Conservation (phyloP, 2,329 filamentous ascomycete species). For the Epichloe typhina region DNA sequence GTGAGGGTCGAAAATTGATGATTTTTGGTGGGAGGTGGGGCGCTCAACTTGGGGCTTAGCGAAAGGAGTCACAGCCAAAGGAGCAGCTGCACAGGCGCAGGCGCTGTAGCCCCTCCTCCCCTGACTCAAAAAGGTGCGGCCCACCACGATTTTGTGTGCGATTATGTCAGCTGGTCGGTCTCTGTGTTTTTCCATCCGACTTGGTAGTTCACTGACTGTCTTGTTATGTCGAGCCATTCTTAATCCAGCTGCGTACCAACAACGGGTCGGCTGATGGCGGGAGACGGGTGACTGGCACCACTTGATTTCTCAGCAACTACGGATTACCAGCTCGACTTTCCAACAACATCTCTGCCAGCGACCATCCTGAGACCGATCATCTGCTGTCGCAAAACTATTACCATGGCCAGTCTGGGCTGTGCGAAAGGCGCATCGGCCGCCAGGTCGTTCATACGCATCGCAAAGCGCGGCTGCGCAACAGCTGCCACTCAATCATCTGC, state of each 20-base stretch:
- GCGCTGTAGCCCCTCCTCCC: background rate
- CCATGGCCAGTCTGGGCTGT: constrained; percentile 24
- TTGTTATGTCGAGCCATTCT: no score
- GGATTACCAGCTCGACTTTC: background rate
- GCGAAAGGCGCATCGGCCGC: constrained; percentile 24
- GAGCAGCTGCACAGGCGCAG: background rate
- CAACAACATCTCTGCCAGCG: background rate
- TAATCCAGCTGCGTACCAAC: no score
- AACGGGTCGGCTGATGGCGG: background rate
- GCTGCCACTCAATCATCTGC: constrained; percentile 12
- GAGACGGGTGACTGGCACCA: background rate
- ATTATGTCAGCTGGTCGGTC: constrained; percentile 6
- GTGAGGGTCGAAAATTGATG: constrained; percentile 25
- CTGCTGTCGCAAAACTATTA: background rate
- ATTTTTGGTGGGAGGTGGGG: constrained; percentile 31
- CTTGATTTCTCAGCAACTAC: constrained; percentile 8
- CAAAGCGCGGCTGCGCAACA: constrained; percentile 20
- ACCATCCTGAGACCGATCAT: background rate
- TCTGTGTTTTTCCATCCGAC: constrained; percentile 1
- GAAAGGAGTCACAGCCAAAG: constrained; percentile 8
- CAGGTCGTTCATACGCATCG: constrained; percentile 28
- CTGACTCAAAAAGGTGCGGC: background rate
- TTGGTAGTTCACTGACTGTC: no score
- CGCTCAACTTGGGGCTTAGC: constrained; percentile 25
- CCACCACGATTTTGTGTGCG: constrained; percentile 2